Conservation (phyloP, 176 grass and related monocot species). For the Secale cereale region DNA sequence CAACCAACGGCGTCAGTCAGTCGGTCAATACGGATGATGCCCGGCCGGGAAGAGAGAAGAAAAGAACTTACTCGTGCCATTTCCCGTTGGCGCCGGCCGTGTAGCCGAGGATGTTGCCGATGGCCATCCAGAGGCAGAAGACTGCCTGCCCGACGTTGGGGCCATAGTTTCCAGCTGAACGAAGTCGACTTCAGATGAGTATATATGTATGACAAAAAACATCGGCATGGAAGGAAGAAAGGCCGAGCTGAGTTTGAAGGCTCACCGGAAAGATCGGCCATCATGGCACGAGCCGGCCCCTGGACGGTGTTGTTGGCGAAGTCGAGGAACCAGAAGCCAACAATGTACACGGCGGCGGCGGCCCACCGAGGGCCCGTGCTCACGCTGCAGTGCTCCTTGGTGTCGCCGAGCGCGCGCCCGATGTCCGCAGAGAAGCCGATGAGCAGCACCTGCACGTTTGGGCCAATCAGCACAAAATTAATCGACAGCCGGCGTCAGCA, state of each 20-base stretch:
- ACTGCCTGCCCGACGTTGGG: slow-evolving; percentile 53
- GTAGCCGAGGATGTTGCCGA: slow-evolving; percentile 86
- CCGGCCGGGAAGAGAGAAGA: background rate
- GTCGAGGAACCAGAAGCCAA: slow-evolving; percentile 94
- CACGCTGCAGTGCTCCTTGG: slow-evolving; percentile 71
- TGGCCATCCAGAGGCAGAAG: slow-evolving; percentile 88
- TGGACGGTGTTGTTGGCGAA: slow-evolving; percentile 90
- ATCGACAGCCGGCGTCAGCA: background rate
- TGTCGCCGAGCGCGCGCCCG: slow-evolving; percentile 61
- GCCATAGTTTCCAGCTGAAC: slow-evolving; percentile 35
- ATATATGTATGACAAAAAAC: background rate
- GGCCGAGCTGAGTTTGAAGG: background rate
- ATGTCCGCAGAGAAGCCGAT: slow-evolving; percentile 91
- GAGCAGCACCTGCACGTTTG: slow-evolving; percentile 19
- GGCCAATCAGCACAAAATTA: background rate
- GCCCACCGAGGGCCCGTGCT: slow-evolving; percentile 56
- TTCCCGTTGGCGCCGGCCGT: slow-evolving; percentile 48
- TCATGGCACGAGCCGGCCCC: slow-evolving; percentile 49
- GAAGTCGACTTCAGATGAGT: background rate
- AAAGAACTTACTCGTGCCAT: slow-evolving; percentile 39
- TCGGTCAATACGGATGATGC: background rate
- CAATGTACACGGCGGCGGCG: slow-evolving; percentile 60
- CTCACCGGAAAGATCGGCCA: slow-evolving; percentile 50
- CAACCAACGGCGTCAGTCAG: background rate
- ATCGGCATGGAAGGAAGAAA: too few relatives aligned